Evolutionary conservation across 495 filamentous ascomycete species (phyloP), one percentile per base, ranked within the genome.

Genomic region (Beverwykella pulmonaria): DNA sequence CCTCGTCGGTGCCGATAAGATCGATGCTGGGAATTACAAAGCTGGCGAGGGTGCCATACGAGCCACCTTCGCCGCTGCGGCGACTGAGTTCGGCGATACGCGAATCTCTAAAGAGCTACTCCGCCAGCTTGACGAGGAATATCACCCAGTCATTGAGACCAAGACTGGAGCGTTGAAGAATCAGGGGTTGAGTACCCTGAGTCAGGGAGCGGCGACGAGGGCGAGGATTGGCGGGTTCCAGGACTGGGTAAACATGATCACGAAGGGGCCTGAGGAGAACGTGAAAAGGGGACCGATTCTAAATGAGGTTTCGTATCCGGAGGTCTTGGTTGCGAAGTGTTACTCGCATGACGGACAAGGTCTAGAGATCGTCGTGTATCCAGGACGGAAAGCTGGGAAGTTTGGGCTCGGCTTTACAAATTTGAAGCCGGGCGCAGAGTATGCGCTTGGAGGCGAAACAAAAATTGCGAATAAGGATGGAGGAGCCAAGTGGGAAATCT

Each of bases 1-100:
- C 39, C 55, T 66, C 26, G 54, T 58, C 5, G 63, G 63, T 3
- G 63, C 63, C 9, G 63, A 66, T 36, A 60, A 59, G 25, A 25
- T 66, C 15, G 63, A 66, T 54, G 34, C 55, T 2, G 63, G 63
- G 6, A 66, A 66, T 29, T 66, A 66, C 46, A 41, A 49, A 14
- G 54, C 63, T 9, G 53, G 63, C 44, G 54, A 60, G 9, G 53
- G 46, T 9, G 55, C 47, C 44, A 66, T 57, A 22, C 23, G 46
- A 20, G 52, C 63, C 5, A 32, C 30, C n/a, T 53, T 66, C 22
- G 63, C 41, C 12, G 53, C 34, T 20, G 63, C 53, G 14, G 63
- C 63, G 15, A 55, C 52, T 6, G 63, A 66, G 25, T 66, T 60
- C 30, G 63, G 63, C 2, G 55, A 66, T 20, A 26, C 6, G 26